These are phyloP conservation scores for Dysphania ambrosioides DNA, from an alignment of 148 eudicot species.

Conservation along the genomic window DNA sequence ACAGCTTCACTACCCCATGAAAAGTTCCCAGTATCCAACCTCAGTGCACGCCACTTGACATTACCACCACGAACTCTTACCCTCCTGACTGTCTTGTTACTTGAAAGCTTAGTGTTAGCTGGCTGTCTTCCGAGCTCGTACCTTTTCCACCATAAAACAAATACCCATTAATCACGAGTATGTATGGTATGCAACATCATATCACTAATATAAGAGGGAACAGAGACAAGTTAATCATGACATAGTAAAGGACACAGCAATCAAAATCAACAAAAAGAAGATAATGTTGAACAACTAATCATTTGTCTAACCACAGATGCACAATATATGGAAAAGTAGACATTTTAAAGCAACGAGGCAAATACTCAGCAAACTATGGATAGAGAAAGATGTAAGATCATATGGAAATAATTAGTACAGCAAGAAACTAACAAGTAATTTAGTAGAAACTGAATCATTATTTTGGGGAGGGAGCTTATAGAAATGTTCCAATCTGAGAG, in stretches of 20 bases:
- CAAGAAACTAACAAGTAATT: too few species aligned
- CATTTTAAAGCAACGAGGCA: not conserved
- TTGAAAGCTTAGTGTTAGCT: constrained; percentile 78
- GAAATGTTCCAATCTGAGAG: constrained; percentile 21
- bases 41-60: constrained; percentile 85
- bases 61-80: constrained; percentile 82
- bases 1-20: constrained; percentile 88
- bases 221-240: not conserved
- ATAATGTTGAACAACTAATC: not conserved
- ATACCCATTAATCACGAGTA: not conserved
- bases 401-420: too few species aligned
- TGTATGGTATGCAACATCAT: not conserved
- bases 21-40: constrained; percentile 85
- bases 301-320: not conserved
- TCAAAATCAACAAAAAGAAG: too few species aligned
- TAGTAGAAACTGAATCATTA: too few species aligned
- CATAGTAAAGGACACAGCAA: too few species aligned
- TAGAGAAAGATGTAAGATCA: not conserved
- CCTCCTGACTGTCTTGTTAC: constrained; percentile 75
- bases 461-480: too few species aligned
- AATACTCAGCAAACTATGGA: too few species aligned
- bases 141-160: constrained; percentile 33
- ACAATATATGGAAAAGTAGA: not conserved
- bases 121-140: constrained; percentile 95
- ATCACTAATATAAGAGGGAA: not conserved